Evolutionary conservation across 2,329 filamentous ascomycete species (phyloP), one percentile per base, ranked within the genome.

Genomic region (Tricladium varicosporioides): DNA sequence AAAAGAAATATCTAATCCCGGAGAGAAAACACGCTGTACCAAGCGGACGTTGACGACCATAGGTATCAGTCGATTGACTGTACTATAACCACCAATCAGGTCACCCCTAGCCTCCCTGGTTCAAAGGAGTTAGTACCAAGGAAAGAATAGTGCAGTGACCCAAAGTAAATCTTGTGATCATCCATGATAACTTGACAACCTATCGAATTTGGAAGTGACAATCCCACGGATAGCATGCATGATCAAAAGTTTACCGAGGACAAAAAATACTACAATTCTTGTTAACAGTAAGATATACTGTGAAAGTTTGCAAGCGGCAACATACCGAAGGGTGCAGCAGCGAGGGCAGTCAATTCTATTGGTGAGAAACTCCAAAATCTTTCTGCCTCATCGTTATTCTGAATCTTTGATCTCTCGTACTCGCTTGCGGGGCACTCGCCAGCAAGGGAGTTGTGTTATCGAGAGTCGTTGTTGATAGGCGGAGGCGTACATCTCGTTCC

Each of bases 31-130:
- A 48, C 53, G 66, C 5, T 68, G 62, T 60, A 83, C 83, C 1
- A 76, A 75, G 5, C 73, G 66, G 0, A 81, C 67, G 0, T 83
- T 67, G 14, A 81, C 70, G 0, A 5, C 81, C 81, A 62, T 81
- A 83, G 11, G 82, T 78, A 60, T 83, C 80, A 59, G 80, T 82
- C 13, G 83, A 65, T 56, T 82, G 82, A 13, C 53, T 47, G 14
- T 58, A 58, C 56, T 58, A 15, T 4, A 13, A 36, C 7, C 10
- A 5, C 8, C 5, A 40, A 40, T 36, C n/a, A 51, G 36, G 5
- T 11, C 10, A 40, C 11, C 5, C 9, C n/a, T 40, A n/a, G 3
- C 11, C 10, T 40, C 10, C 36, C 10, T 4, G 36, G 36, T 2
- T n/a, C 4, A 40, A n/a, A 40, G 11, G 36, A 40, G 9, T 10